Conservation (phyloP, 441 rosid species). For the Populus hybrid region DNA sequence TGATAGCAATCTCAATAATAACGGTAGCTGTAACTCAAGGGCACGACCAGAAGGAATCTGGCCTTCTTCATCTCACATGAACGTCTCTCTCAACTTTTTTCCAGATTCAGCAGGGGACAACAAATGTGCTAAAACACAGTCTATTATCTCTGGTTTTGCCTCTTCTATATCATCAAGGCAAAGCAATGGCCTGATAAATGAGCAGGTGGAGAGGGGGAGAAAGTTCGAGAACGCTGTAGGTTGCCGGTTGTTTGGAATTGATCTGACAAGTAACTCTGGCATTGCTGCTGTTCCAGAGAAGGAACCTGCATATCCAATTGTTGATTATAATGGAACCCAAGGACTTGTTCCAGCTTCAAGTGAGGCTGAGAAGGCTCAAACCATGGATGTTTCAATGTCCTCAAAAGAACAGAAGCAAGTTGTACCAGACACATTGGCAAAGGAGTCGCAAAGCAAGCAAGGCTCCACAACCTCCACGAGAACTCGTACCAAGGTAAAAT, state of each 20-base stretch:
- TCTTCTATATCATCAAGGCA: conserved; percentile 25
- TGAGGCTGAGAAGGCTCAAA: conserved; percentile 35
- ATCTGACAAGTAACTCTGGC: conserved; percentile 41
- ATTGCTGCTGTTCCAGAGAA: conserved; percentile 33
- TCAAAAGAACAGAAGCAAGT: conserved; percentile 40
- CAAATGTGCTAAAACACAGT: conserved; percentile 22
- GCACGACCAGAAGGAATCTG: conserved; percentile 33
- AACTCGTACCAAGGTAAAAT: conserved; percentile 71
- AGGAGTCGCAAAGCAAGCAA: conserved; percentile 41
- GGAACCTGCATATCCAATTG: conserved; percentile 24
- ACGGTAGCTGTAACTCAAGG: conserved; percentile 30
- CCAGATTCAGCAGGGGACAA: conserved; percentile 36
- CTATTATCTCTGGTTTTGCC: conserved; percentile 31
- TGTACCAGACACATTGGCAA: conserved; percentile 23
- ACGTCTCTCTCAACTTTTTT: conserved; percentile 43
- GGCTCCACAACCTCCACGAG: conserved; percentile 44
- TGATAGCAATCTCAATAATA: conserved; percentile 25
- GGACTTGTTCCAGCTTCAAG: conserved; percentile 24
- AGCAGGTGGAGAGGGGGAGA: conserved; percentile 35
- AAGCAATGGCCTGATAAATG: conserved; percentile 27
- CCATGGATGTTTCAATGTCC: conserved; percentile 31
- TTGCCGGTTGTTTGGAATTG: conserved; percentile 79
- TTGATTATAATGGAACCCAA: conserved; percentile 22
- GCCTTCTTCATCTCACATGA: conserved; percentile 36
- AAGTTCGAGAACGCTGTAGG: conserved; percentile 41